Base-by-base conservation (phyloP, 495 filamentous ascomycete genomes). In the Xylaria sp. region DNA sequence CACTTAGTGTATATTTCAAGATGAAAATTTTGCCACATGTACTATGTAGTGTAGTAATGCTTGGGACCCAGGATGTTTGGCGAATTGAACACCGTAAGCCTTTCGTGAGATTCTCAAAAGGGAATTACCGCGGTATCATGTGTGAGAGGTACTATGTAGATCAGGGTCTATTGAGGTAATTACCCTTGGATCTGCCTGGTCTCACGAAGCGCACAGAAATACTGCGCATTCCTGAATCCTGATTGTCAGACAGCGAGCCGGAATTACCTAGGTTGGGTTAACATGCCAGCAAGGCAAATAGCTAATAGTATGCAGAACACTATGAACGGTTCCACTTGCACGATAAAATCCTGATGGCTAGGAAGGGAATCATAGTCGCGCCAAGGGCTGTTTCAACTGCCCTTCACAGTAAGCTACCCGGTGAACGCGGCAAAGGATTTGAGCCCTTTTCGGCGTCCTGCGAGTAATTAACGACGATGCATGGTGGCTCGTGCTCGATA, bases 371-470 rank as follows among this genome's bases (percentile, higher is more conserved):
- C 33, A n/a, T 9, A 37, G n/a, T 53, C 46, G 63, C n/a, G 63
- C 63, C 46, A 66, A 66, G 63, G n/a, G 29, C 12, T 43, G 64
- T 67, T 67, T 55, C 33, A 67, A 67, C 64, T 67, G 64, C 64
- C 64, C n/a, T 67, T 67, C 64, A 67, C 35, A 67, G 64, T 67
- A 67, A 67, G 64, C 64, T 67, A 67, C 64, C 50, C 46, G 31
- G 48, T 40, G 41, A 67, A 50, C 9, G 48, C n/a, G 52, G 19
- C 8, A 53, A 33, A 41, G 48, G 46, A 55, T 40, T 55, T 53
- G 48, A 41, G 48, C 31, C 59, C 29, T 41, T 62, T 62, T 62
- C 35, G 29, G 35, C 48, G n/a, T 41, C 48, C 48, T 67, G 64
- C 64, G 48, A 55, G 64, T 67, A 55, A 55, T 65, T 52, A 21